Percentiles rank a stretch among this genome's conserved stretches.
phyloP scores from a whole-genome alignment of 1,284 basidiomycete genomes.

The Apiotrichum laibachii region DNA sequence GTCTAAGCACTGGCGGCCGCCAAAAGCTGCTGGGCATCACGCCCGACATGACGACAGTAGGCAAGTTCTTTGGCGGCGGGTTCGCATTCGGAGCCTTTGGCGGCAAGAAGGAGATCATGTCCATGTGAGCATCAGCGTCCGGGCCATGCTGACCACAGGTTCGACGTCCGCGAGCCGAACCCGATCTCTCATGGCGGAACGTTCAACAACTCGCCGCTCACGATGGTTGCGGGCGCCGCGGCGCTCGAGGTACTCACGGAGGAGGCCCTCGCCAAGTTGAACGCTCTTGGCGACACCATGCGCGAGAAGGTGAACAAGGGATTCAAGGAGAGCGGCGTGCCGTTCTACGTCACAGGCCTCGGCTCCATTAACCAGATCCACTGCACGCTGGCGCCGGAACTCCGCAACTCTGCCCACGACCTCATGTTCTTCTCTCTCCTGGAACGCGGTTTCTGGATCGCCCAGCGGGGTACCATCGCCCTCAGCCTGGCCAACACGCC shows the following conservation, averaged over 20 bases:
- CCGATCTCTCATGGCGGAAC: conserved; percentile 30
- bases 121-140: conserved; percentile 21
- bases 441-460: conserved; percentile 6
- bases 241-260: conserved; percentile 27
- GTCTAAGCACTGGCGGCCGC: conserved; percentile 23
- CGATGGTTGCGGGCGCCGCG: conserved; percentile 30
- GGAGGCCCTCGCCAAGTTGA: conserved; percentile 21
- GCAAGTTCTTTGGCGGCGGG: conserved; percentile 39
- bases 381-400: conserved; percentile 12
- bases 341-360: conserved; percentile 27
- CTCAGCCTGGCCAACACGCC: conserved; percentile 12
- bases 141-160: conserved; percentile 16
- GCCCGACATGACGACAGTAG: conserved; percentile 35
- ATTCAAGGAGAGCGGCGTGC: conserved; percentile 4
- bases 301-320: conserved; percentile 19
- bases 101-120: conserved; percentile 33
- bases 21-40: conserved; percentile 28
- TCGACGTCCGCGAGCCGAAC: conserved; percentile 23
- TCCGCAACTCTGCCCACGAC: conserved; percentile 14
- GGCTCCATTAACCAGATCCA: conserved; percentile 37
- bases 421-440: conserved; percentile 3
- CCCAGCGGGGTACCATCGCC: conserved; percentile 23
- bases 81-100: conserved; percentile 39
- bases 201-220: conserved; percentile 39
- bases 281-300: conserved; percentile 25